Evolutionary conservation across 805 yeast species (phyloP), one percentile per base, ranked within the genome.

Genomic region (Yarrowia sp.): DNA sequence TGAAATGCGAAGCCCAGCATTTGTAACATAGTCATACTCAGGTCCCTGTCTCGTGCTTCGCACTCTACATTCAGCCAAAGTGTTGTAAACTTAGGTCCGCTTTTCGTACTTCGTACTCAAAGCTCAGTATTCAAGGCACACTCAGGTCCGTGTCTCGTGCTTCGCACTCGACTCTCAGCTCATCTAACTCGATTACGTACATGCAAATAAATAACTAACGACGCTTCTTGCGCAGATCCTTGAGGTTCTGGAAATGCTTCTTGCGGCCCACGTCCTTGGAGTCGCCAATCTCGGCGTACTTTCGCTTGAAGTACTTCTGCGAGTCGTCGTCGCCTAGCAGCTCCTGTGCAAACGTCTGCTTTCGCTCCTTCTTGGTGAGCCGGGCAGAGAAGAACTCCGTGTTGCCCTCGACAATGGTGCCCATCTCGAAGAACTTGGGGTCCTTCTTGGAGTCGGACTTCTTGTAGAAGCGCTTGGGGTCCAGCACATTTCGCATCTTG

Each of bases 391-490:
- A 89, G 73, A 80, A 90, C 71, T 93, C 97, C 1, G 89, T 80
- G 66, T 86, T 84, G 42, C 91, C 93, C 68, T 88, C 94, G 24
- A 92, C 74, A 35, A 94, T 82, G 0, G 97, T 91, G 14, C 99
- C 99, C 68, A 88, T 82, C 63, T 93, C 94, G 72, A 94, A 91
- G 66, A 79, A 83, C 69, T 88, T 89, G 47, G 96, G 93, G 29
- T 38, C 47, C 38, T 55, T 55, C 55, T 79, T 80, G 31, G 68
- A 68, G 87, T 91, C 87, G 63, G 87, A 94, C 72, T 89, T 90
- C 74, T 89, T 90, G 75, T 94, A 94, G 74, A 90, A 97, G 68
- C 97, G 82, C 75, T 94, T 94, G 7, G 97, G 98, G 71, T 94
- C 98, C 65, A 94, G 79, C 9, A 91, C 97, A 62, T 88, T 87